phyloP scores from a whole-genome alignment of 768 basidiomycete genomes.

The Myochromella boudieri region DNA sequence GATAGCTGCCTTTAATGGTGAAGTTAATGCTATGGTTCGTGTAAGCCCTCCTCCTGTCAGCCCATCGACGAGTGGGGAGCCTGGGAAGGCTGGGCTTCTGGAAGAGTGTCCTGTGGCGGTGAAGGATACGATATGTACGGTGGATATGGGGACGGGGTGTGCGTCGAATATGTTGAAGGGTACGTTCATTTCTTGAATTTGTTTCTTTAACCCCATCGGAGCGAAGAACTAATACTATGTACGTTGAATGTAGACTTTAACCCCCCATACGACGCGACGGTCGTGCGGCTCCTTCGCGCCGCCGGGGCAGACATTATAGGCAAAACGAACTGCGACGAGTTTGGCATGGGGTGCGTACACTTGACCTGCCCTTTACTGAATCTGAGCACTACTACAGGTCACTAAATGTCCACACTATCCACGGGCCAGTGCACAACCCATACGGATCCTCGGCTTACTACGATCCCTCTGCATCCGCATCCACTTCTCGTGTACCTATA shows the following conservation, averaged over 20 bases:
- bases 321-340: constrained; percentile 96
- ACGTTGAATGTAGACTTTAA: constrained; percentile 71
- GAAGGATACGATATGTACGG: constrained; percentile 87
- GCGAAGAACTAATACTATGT: no score
- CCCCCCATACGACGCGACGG: constrained; percentile 87
- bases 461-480: background rate
- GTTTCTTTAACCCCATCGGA: background rate
- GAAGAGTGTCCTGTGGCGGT: constrained; percentile 58
- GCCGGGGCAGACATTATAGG: constrained; percentile 76
- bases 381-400: constrained; percentile 50
- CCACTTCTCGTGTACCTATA: background rate
- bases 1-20: constrained; percentile 36
- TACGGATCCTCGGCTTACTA: constrained; percentile 24
- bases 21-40: constrained; percentile 58
- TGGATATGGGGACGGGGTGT: constrained; percentile 64
- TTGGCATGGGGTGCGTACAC: constrained; percentile 88
- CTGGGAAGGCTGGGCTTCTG: constrained; percentile 25
- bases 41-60: constrained; percentile 11
- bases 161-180: constrained; percentile 75
- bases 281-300: constrained; percentile 58
- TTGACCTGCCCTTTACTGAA: background rate
- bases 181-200: constrained; percentile 22
- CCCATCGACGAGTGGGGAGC: background rate
- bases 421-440: constrained; percentile 84
- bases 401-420: constrained; percentile 67